A percentile compares a stretch with the other conserved stretches of the same genome.
Conservation (phyloP, 495 filamentous ascomycete genomes). For the Neurospora pannonica region DNA sequence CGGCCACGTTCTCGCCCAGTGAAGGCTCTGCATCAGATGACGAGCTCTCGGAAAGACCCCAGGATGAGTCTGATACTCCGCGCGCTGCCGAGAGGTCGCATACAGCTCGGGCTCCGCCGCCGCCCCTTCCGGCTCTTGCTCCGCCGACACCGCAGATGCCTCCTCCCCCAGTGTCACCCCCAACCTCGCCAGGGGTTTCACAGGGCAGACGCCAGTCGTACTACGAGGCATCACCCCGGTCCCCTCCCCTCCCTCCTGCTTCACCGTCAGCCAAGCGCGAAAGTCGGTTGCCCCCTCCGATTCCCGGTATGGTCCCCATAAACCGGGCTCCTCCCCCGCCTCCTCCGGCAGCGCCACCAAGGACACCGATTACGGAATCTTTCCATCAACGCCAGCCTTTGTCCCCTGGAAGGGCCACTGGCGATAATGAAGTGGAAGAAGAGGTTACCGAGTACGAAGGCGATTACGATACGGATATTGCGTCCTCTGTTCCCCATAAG, state of each 20-base stretch:
- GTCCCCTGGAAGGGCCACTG: conserved; percentile 17
- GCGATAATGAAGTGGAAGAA: conserved; percentile 61
- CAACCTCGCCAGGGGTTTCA: conserved; percentile 46
- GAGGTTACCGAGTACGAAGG: conserved; percentile 94
- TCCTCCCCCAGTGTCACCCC: conserved; percentile 38
- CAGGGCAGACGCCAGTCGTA: conserved; percentile 42
- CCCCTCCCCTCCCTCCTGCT: conserved; percentile 22
- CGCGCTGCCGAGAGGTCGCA: conserved; percentile 26
- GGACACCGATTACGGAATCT: conserved; percentile 52
- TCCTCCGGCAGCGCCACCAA: conserved; percentile 45
- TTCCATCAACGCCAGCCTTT: conserved; percentile 20
- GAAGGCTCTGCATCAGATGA: conserved; percentile 88
- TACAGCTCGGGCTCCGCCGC: conserved; percentile 29
- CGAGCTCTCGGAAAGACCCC: conserved; percentile 66
- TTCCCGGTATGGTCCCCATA: conserved; percentile 40
- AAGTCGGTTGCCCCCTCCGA: conserved; percentile 41
- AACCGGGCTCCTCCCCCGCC: conserved; percentile 70
- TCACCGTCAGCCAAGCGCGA: conserved; percentile 40
- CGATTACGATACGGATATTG: conserved; percentile 97
- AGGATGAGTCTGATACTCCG: conserved; percentile 27
- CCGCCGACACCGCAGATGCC: conserved; percentile 9
- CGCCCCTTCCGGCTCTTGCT: conserved; percentile 20
- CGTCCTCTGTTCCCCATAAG: conserved; percentile 76
- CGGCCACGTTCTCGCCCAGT: conserved; percentile 51
- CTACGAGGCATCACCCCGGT: conserved; percentile 35